Conservation (phyloP, 495 filamentous ascomycete species). For the Penicillium arizonense region DNA sequence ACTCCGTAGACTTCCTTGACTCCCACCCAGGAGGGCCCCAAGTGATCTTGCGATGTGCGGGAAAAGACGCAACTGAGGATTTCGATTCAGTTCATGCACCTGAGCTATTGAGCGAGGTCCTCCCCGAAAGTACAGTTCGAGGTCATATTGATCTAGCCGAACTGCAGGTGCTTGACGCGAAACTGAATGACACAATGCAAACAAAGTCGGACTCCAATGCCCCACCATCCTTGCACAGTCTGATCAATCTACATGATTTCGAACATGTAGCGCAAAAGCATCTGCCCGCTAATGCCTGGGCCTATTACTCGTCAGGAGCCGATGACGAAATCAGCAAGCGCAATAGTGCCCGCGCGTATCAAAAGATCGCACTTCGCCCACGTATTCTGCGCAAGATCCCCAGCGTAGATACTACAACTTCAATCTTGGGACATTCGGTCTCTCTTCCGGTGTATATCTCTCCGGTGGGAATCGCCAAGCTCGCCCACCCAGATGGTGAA, state of each 20-base stretch:
- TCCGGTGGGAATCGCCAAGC: conserved; percentile 74
- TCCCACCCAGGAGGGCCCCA: conserved; percentile 76
- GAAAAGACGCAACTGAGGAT: conserved; percentile 81
- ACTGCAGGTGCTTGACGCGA: not conserved
- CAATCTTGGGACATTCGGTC: conserved; percentile 71
- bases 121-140: conserved; percentile 18
- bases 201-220: conserved; percentile 21
- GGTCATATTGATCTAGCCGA: conserved; percentile 22
- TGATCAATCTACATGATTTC: conserved; percentile 70
- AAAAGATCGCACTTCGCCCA: conserved; percentile 79
- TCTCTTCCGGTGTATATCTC: conserved; percentile 76
- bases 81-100: conserved; percentile 81
- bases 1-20: conserved; percentile 32
- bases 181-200: not conserved
- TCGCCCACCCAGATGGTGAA: conserved; percentile 79
- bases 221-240: conserved; percentile 53
- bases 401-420: conserved; percentile 66
- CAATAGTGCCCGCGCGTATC: conserved; percentile 77
- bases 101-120: conserved; percentile 39
- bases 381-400: conserved; percentile 70
- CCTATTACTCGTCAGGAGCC: conserved; percentile 79
- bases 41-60: conserved; percentile 82
- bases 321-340: conserved; percentile 87
- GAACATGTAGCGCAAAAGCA: conserved; percentile 51
- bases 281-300: conserved; percentile 71